phyloP scores from a whole-genome alignment of 2,329 filamentous ascomycete genomes.

The Colletotrichum sp. region DNA sequence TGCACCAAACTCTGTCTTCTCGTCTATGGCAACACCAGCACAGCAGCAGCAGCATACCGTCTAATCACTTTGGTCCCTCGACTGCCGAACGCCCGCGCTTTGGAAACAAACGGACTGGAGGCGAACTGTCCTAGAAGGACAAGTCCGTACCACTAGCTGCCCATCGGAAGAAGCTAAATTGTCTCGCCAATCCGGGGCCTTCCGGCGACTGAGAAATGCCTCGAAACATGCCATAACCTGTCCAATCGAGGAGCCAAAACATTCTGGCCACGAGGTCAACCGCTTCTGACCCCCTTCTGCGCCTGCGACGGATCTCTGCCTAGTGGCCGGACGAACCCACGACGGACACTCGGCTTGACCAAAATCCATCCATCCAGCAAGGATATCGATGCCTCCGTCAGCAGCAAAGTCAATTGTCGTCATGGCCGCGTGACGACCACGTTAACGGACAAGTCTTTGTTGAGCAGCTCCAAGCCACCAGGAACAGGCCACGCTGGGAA shows the following conservation, averaged over 20 bases:
- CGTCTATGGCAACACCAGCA: not conserved
- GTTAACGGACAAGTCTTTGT: not conserved
- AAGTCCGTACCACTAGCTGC: not conserved
- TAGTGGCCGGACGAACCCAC: not conserved
- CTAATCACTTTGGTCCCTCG: not conserved
- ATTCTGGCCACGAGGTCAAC: slow-evolving; percentile 12
- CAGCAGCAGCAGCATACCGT: not conserved
- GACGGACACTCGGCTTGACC: not conserved
- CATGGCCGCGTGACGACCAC: not conserved
- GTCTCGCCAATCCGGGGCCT: not conserved
- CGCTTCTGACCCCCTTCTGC: not conserved
- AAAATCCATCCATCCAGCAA: not conserved
- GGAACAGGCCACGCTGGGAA: not conserved
- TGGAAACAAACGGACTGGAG: not conserved
- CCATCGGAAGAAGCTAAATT: not conserved
- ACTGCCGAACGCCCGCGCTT: not conserved
- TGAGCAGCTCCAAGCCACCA: not conserved
- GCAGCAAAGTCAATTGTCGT: not conserved
- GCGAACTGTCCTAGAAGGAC: not conserved
- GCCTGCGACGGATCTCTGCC: not conserved
- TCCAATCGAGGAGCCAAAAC: not conserved
- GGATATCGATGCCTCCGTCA: not conserved
- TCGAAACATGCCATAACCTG: not conserved
- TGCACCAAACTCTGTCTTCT: not conserved
- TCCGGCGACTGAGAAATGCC: not conserved